phyloP scores from a whole-genome alignment of 768 basidiomycete species.

The Macrolepiota fuliginosa region DNA sequence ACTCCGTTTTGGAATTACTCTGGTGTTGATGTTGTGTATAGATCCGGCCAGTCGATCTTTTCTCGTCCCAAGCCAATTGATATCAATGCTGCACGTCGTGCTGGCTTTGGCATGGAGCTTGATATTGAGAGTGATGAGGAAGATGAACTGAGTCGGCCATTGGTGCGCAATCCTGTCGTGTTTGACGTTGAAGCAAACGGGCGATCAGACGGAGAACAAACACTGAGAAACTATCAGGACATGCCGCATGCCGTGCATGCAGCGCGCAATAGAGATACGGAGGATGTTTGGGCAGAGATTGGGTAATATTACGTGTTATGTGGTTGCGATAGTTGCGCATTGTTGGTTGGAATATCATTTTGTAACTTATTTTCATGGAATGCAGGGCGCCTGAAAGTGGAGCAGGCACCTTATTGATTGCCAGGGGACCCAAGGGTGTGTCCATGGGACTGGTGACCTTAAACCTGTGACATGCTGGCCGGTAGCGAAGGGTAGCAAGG shows the following conservation, averaged over 20 bases:
- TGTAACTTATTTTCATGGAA: conserved; percentile 1
- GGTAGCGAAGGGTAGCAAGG: neutral
- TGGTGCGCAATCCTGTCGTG: conserved; percentile 57
- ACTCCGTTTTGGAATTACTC: conserved; percentile 12
- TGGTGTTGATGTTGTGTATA: conserved; percentile 26
- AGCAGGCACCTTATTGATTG: neutral
- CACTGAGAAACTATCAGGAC: conserved; percentile 22
- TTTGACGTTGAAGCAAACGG: conserved; percentile 50
- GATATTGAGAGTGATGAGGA: conserved; percentile 70
- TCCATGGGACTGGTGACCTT: neutral
- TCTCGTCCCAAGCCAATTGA: conserved; percentile 85
- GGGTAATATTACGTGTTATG: conserved; percentile 23
- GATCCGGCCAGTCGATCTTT: conserved; percentile 89
- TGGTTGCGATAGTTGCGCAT: neutral
- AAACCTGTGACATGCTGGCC: neutral
- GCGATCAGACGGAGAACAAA: conserved; percentile 22
- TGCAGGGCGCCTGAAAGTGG: neutral
- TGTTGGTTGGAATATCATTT: neutral
- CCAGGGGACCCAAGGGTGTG: neutral
- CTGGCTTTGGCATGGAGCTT: conserved; percentile 67
- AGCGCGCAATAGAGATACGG: conserved; percentile 53
- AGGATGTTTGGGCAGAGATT: conserved; percentile 72
- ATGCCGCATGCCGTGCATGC: conserved; percentile 64
- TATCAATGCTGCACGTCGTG: conserved; percentile 65
- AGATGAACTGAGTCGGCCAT: conserved; percentile 55